Evolutionary conservation across 257 asterid species (phyloP), one percentile per base, ranked within the genome.

Genomic region (Thymus quinquecostatus): DNA sequence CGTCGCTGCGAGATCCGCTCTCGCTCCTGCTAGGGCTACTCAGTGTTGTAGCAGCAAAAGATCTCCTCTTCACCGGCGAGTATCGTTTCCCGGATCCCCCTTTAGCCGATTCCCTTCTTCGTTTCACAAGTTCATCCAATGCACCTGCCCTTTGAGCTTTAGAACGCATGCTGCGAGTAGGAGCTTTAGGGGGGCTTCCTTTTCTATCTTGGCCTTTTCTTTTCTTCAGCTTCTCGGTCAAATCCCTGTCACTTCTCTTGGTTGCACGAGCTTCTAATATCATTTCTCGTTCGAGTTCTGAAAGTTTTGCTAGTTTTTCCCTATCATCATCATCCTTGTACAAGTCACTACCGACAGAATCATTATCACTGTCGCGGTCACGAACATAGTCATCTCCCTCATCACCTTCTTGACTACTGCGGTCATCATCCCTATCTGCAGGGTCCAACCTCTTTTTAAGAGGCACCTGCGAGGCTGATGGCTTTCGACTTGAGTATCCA

Each of bases 341-440:
- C 60, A 94, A 88, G 78, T 94, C 99, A 76, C 99, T 94, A 76
- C 97, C 99, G 60, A 94, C 87, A 53, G 97, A 91, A 79, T 91
- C 97, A 50, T 86, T 96, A 73, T 94, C 99, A 59, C 99, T 94
- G 82, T 88, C 93, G 69, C 70, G 89, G 38, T 80, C 91, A 50
- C 54, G 76, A 64, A 76, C 86, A 69, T 80, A 76, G 41, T 69
- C 84, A 74, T 78, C 83, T 4, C 75, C 87, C 54, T 72, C 90
- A 6, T 84, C 96, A 36, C 84, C 96, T 69, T 88, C 95, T 77
- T 80, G 88, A 75, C 88, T 88, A 66, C 89, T 87, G 13, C 75
- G 86, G 68, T 82, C 94, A 71, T 90, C 91, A 36, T 89, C 97
- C 80, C 89, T 88, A 68, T 89, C 97, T 0, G 83, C 27, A 27